Conservation (phyloP, 257 asterid species). For the Eustoma russellianum region DNA sequence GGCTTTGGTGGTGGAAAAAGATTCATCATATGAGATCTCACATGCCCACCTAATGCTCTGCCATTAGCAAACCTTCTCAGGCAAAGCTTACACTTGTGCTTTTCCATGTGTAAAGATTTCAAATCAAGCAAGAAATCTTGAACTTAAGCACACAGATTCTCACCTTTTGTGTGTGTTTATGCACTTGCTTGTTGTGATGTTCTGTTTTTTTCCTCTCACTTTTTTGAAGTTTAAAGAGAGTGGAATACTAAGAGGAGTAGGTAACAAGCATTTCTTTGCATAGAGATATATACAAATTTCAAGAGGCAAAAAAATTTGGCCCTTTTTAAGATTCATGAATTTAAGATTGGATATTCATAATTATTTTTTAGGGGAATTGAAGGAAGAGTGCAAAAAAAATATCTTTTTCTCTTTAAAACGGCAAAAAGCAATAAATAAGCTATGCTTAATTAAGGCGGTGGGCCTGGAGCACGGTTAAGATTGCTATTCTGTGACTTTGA, state of each 20-base stretch:
- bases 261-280: conserved; percentile 78
- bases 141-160: not conserved
- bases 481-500: too few relatives aligned
- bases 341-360: not conserved
- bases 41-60: conserved; percentile 84
- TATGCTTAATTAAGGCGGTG: too few relatives aligned
- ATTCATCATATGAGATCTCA: conserved; percentile 80
- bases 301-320: not conserved
- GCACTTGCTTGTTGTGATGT: conserved; percentile 10
- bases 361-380: too few relatives aligned
- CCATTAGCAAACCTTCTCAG: conserved; percentile 57
- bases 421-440: conserved; percentile 42
- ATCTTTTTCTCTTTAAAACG: conserved; percentile 31
- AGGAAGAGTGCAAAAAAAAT: not conserved
- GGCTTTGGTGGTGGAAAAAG: conserved; percentile 12
- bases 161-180: conserved; percentile 17
- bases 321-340: too few relatives aligned
- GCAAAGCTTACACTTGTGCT: conserved; percentile 71
- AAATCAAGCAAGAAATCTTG: conserved; percentile 1
- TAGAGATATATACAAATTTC: conserved; percentile 27
- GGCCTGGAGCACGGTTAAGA: too few relatives aligned
- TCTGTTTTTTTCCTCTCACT: conserved; percentile 11
- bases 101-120: conserved; percentile 39
- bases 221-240: conserved; percentile 38
- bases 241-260: conserved; percentile 62